Base-by-base conservation (phyloP, 2,329 filamentous ascomycete species). In the Pseudocercospora pini-densiflorae region DNA sequence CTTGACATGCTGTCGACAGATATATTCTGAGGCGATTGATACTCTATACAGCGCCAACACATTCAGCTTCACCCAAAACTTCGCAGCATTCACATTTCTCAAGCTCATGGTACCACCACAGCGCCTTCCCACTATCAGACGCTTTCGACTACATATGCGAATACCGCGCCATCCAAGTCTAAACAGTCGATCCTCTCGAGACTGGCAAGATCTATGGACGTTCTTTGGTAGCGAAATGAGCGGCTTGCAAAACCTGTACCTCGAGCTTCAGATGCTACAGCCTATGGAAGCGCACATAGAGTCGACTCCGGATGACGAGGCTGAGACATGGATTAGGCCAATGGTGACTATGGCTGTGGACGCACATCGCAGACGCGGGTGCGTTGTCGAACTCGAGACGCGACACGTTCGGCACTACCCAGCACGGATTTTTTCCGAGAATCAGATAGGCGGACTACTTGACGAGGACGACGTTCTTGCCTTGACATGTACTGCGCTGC, bases 61-160 rank as follows among this genome's bases (percentile, higher is more conserved):
- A 4, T 77, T 77, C 67, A 73, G 76, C 40, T 76, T 76, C 69
- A 75, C 73, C 3, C 73, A 76, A 53, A 76, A 74, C 59, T 73
- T 72, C 27, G 74, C 72, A 23, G 74, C 74, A 6, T 75, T 77
- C 64, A 73, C 71, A 16, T 74, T 77, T 58, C 66, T 77, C 24
- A 74, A 71, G 55, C 57, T 70, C 66, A 76, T 73, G 67, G 65
- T 76, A 5, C 76, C 76, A 4, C 65, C 67, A 10, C 71, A 72
- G 43, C 70, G 76, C 12, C 67, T 77, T 2, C 64, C 64, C 14
- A 67, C 63, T 24, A 68, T 77, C 14, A 73, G 76, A 9, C 71
- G 72, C 36, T 72, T 77, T 47, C 72, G 74, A 19, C 63, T 76
- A 21, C 70, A 71, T 24, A 74, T 77, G 71, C 72, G 73, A 1